These are phyloP conservation scores for Biancaea sappan DNA, from an alignment of 306 rosid species.

Conservation along the genomic window DNA sequence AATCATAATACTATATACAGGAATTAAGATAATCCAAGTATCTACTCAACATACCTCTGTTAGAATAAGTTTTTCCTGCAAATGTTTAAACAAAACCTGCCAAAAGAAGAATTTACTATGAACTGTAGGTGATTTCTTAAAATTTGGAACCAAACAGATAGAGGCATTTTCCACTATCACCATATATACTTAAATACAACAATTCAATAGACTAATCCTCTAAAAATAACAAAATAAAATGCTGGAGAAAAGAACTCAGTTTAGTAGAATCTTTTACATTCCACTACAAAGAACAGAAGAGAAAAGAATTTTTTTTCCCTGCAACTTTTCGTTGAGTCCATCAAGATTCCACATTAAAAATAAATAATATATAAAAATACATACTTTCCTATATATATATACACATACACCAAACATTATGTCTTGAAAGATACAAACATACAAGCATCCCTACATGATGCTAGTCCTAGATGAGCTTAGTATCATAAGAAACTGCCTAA, in stretches of 20 bases:
- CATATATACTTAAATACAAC: slow-evolving; percentile 19
- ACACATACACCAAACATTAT: too few relatives aligned
- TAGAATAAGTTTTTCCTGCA: slow-evolving; percentile 89
- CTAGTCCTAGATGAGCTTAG: too few relatives aligned
- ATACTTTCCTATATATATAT: too few relatives aligned
- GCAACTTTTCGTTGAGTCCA: slow-evolving; percentile 3
- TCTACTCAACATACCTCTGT: slow-evolving; percentile 72
- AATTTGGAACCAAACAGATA: slow-evolving; percentile 6
- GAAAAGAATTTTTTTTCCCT: background rate
- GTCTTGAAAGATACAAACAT: too few relatives aligned
- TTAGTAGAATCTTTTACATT: background rate
- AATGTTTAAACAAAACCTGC: slow-evolving; percentile 94
- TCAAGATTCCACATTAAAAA: slow-evolving; percentile 9
- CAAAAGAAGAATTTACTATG: slow-evolving; percentile 38
- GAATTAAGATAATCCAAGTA: slow-evolving; percentile 27
- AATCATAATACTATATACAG: slow-evolving; percentile 20
- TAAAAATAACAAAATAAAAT: slow-evolving; percentile 23
- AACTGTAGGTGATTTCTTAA: slow-evolving; percentile 22
- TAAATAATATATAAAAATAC: too few relatives aligned
- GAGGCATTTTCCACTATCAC: slow-evolving; percentile 7
- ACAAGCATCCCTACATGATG: too few relatives aligned
- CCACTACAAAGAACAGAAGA: slow-evolving; percentile 24
- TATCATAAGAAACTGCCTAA: too few relatives aligned
- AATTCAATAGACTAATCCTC: background rate
- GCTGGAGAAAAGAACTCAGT: background rate